A percentile compares a stretch with the other conserved stretches of the same genome.
These are phyloP conservation scores for Phytophthora ohioensis DNA, from an alignment of 352 stramenopile genomes.

Conservation along the genomic window DNA sequence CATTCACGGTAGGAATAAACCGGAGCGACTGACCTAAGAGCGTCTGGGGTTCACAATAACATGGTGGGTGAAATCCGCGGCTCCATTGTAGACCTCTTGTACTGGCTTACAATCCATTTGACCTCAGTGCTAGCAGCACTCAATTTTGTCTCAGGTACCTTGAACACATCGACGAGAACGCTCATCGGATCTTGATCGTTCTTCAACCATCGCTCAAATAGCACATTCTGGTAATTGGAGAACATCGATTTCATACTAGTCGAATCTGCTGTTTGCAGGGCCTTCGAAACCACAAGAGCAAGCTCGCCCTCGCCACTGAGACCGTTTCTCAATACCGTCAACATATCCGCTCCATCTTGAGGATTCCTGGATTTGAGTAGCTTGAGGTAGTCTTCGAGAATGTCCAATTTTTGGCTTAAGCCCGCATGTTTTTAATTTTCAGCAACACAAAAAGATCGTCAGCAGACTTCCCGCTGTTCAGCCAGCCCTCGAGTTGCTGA, in stretches of 20 bases:
- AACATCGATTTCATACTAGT: no score
- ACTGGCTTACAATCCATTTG: background rate
- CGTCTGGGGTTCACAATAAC: background rate
- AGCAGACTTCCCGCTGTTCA: background rate
- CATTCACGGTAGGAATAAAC: no score
- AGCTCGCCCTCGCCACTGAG: background rate
- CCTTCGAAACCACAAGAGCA: background rate
- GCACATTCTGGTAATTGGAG: background rate
- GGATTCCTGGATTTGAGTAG: background rate
- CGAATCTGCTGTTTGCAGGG: background rate
- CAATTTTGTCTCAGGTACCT: background rate
- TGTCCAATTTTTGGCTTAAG: background rate
- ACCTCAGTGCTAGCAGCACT: background rate
- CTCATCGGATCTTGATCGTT: background rate
- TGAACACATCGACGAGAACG: background rate
- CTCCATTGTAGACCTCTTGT: background rate
- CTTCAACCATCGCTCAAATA: background rate
- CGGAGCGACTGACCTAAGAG: background rate
- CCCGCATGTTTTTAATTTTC: background rate
- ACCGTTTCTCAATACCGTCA: background rate
- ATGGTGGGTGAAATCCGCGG: background rate
- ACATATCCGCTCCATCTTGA: background rate
- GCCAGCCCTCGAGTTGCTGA: background rate
- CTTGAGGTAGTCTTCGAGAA: background rate
- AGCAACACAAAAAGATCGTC: background rate